A percentile compares a stretch with the other conserved stretches of the same genome.
phyloP scores from a whole-genome alignment of 2,329 filamentous ascomycete genomes.

The Fusarium drepaniforme region DNA sequence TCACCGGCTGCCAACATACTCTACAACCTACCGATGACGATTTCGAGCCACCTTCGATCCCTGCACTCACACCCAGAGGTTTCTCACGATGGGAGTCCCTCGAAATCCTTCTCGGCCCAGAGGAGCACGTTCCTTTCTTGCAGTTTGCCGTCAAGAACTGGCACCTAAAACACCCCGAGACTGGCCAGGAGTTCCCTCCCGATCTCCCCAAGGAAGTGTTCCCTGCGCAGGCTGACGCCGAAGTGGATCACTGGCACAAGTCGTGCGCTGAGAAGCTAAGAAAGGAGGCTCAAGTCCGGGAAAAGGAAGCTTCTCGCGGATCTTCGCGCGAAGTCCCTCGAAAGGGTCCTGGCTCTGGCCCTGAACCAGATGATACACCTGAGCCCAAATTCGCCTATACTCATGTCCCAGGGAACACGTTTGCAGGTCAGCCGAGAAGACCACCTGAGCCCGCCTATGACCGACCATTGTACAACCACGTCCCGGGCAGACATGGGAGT shows the following conservation, averaged over 20 bases:
- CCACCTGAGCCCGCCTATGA: constrained; percentile 49
- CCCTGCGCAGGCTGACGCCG: constrained; percentile 78
- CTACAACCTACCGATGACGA: constrained; percentile 81
- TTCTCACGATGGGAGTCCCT: constrained; percentile 96
- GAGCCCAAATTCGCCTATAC: constrained; percentile 55
- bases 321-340: constrained; percentile 14
- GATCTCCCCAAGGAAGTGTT: constrained; percentile 73
- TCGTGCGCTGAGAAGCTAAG: constrained; percentile 78
- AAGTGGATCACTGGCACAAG: constrained; percentile 90
- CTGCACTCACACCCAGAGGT: constrained; percentile 84
- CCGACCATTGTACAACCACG: constrained; percentile 56
- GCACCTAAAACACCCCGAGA: constrained; percentile 79
- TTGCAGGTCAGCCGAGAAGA: constrained; percentile 46
- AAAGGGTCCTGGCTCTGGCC: constrained; percentile 42
- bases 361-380: constrained; percentile 44
- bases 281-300: constrained; percentile 63
- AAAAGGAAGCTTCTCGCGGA: constrained; percentile 45
- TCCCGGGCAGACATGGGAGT: constrained; percentile 52
- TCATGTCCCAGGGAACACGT: constrained; percentile 47
- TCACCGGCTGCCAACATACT: constrained; percentile 89
- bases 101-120: constrained; percentile 86
- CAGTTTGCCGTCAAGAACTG: constrained; percentile 85
- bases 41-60: constrained; percentile 81
- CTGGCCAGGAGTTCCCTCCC: constrained; percentile 74
- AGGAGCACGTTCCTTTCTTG: constrained; percentile 87